phyloP scores from a whole-genome alignment of 1,284 basidiomycete species.

The Laetiporus sulphureus region DNA sequence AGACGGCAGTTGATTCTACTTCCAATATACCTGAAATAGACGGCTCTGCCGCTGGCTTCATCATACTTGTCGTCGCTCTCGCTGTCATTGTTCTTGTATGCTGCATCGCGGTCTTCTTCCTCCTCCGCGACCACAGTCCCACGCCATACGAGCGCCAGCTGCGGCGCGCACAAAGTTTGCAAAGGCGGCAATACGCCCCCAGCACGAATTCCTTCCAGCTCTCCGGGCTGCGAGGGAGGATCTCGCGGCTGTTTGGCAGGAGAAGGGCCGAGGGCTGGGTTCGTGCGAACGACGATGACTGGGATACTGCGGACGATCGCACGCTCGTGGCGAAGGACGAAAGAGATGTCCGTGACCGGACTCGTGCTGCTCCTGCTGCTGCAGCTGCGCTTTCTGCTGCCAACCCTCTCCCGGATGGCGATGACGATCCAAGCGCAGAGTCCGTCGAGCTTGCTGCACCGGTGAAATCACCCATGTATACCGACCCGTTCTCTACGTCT shows the following conservation, averaged over 20 bases:
- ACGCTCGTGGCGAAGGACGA: constrained; percentile 3
- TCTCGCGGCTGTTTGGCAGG: constrained; percentile 21
- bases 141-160: constrained; percentile 24
- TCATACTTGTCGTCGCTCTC: constrained; percentile 28
- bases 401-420: constrained; percentile 1
- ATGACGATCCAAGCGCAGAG: constrained; percentile 11
- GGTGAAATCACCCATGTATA: constrained; percentile 4
- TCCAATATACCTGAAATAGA: constrained; percentile 19
- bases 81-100: constrained; percentile 26
- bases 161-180: constrained; percentile 15
- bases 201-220: constrained; percentile 18
- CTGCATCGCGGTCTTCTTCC: constrained; percentile 29
- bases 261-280: constrained; percentile 20
- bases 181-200: constrained; percentile 14
- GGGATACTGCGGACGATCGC: constrained; percentile 22
- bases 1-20: too few species aligned
- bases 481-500: constrained; percentile 15
- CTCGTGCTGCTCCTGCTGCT: background rate
- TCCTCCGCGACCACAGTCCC: constrained; percentile 26
- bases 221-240: constrained; percentile 20
- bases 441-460: constrained; percentile 18
- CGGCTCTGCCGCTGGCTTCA: constrained; percentile 27
- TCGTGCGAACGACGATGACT: constrained; percentile 22
- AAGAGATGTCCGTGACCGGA: constrained; percentile 10
- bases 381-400: background rate